A percentile compares a stretch with the other conserved stretches of the same genome.
These are phyloP conservation scores for Bipolaris cookei DNA, from an alignment of 2,329 filamentous ascomycete species.

Conservation along the genomic window DNA sequence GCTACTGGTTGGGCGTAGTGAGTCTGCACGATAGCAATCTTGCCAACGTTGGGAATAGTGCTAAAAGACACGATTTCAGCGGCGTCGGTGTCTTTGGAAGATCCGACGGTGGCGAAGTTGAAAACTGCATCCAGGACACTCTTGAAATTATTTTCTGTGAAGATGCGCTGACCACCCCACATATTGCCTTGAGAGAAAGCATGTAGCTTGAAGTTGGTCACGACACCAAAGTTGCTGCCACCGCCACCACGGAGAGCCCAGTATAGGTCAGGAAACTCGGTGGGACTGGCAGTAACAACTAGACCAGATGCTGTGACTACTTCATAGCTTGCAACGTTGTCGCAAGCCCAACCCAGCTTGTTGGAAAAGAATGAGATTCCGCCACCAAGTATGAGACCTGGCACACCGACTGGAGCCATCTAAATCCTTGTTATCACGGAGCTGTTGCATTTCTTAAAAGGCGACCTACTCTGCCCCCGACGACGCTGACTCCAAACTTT, in stretches of 20 bases:
- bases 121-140: slow-evolving; percentile 12
- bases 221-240: slow-evolving; percentile 43
- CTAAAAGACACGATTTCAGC: slow-evolving; percentile 30
- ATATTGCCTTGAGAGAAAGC: slow-evolving; percentile 16
- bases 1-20: slow-evolving; percentile 29
- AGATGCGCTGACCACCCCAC: slow-evolving; percentile 24
- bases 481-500: slow-evolving; percentile 33
- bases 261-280: slow-evolving; percentile 45
- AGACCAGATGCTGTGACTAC: slow-evolving; percentile 48
- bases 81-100: slow-evolving; percentile 31
- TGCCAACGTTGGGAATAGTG: slow-evolving; percentile 17
- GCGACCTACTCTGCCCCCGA: slow-evolving; percentile 39
- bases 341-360: slow-evolving; percentile 29
- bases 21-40: slow-evolving; percentile 32
- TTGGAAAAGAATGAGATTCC: slow-evolving; percentile 35
- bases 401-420: slow-evolving; percentile 39
- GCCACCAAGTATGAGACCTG: slow-evolving; percentile 42
- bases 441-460: slow-evolving; percentile 26
- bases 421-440: slow-evolving; percentile 4
- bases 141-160: slow-evolving; percentile 20
- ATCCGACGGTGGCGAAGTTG: slow-evolving; percentile 18
- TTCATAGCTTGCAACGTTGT: slow-evolving; percentile 39
- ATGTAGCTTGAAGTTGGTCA: slow-evolving; percentile 35
- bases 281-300: slow-evolving; percentile 43
- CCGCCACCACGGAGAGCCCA: slow-evolving; percentile 45